phyloP scores from a whole-genome alignment of 441 rosid species.

The Pelargonium citronellum region DNA sequence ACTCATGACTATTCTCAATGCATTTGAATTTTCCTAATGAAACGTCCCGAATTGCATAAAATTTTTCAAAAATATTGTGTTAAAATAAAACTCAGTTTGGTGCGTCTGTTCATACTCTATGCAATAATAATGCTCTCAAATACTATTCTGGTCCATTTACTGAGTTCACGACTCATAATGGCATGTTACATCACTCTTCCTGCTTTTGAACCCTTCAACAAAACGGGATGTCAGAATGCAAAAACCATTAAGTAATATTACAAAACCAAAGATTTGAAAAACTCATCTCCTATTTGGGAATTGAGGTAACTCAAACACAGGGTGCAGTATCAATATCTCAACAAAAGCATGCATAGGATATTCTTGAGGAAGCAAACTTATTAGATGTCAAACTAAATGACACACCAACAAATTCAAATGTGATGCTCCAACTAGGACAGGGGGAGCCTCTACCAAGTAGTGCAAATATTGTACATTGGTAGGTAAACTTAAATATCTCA shows the following conservation, averaged over 20 bases:
- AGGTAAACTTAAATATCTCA: too few species aligned
- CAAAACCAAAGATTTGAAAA: too few species aligned
- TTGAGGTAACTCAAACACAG: too few species aligned
- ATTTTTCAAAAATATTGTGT: background rate
- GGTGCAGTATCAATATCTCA: too few species aligned
- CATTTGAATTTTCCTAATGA: background rate
- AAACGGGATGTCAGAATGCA: constrained; percentile 3
- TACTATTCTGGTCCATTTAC: background rate
- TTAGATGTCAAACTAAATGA: too few species aligned
- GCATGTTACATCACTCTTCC: constrained; percentile 7
- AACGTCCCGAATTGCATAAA: background rate
- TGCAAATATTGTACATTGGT: too few species aligned
- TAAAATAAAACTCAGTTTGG: constrained; percentile 5
- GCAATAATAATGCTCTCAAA: background rate
- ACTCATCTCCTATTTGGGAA: too few species aligned
- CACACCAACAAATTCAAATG: too few species aligned
- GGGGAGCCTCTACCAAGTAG: too few species aligned
- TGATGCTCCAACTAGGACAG: too few species aligned
- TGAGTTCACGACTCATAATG: background rate
- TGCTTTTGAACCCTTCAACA: background rate
- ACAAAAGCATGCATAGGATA: too few species aligned
- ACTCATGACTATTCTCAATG: background rate
- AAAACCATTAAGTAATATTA: background rate
- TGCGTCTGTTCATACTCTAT: background rate
- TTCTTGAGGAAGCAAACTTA: too few species aligned